Evolutionary conservation across 768 basidiomycete genomes (phyloP).

Genomic region (Paxillus rubicundulus): DNA sequence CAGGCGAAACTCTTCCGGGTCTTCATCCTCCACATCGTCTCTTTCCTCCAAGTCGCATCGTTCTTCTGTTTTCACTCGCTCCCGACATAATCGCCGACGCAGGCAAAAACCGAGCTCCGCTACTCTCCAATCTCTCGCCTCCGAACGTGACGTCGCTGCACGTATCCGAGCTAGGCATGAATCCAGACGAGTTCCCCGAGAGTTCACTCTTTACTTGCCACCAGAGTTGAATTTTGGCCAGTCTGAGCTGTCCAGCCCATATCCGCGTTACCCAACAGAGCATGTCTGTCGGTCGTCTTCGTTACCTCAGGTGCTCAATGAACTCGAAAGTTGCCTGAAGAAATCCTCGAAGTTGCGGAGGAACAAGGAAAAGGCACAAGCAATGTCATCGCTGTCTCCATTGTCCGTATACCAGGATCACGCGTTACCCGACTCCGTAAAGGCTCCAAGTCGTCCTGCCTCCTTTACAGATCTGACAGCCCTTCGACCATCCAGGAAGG

Average conservation of each 20-base stretch:
- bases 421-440: slow-evolving; percentile 33
- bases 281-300: slow-evolving; percentile 45
- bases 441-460: slow-evolving; percentile 26
- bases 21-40: slow-evolving; percentile 43
- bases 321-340: slow-evolving; percentile 49
- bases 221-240: slow-evolving; percentile 25
- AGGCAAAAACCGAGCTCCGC: slow-evolving; percentile 48
- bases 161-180: slow-evolving; percentile 62
- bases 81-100: slow-evolving; percentile 40
- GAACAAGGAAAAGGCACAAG: slow-evolving; percentile 9
- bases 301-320: slow-evolving; percentile 45
- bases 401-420: slow-evolving; percentile 29
- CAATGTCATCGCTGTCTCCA: slow-evolving; percentile 3
- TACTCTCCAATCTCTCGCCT: slow-evolving; percentile 50
- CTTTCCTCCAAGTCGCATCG: slow-evolving; percentile 39
- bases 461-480: slow-evolving; percentile 30
- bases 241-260: slow-evolving; percentile 4
- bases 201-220: slow-evolving; percentile 66
- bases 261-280: slow-evolving; percentile 8
- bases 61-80: slow-evolving; percentile 34
- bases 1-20: slow-evolving; percentile 43
- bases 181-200: slow-evolving; percentile 55
- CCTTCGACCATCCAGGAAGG: slow-evolving; percentile 39
- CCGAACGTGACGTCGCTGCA: slow-evolving; percentile 59
- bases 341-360: slow-evolving; percentile 35